Evolutionary conservation across 129 eudicot genomes (phyloP), one percentile per base, ranked within the genome.

Genomic region (Smallanthus sonchifolius): DNA sequence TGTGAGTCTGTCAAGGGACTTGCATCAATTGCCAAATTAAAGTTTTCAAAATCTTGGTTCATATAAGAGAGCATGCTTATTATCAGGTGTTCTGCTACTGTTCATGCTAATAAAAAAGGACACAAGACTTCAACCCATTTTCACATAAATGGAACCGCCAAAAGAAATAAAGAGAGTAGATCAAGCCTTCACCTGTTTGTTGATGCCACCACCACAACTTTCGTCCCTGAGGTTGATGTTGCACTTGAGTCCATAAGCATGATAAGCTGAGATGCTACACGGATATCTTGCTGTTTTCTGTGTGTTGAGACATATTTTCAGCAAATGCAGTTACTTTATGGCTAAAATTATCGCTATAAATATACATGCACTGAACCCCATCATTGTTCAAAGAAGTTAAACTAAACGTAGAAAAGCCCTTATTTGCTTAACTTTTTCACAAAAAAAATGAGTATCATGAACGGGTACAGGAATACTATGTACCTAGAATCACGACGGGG

Each of bases 401-500:
- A 45, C 19, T 68, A 7, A 14, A 32, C 7, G 45, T 69, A 69
- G n/a, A 17, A 37, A 70, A 10, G 1, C 61, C 61, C n/a, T 20
- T n/a, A 2, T 14, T 48, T 20, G 64, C n/a, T 24, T 57, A 57
- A 24, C 13, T 57, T 6, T 32, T 34, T n/a, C 24, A 14, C 69
- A 15, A 61, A 1, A 61, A 1, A 35, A 64, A 37, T 36, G 32
- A 64, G 69, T n/a, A 38, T 64, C 45, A 38, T n/a, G n/a, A 64
- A 37, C 5, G 4, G 54, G 48, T 15, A 49, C 59, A 52, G 52
- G 67, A 45, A 39, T 47, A 20, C 13, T 69, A 64, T 30, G 69
- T 86, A 88, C 98, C 97, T 87, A 43, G 96, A 90, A 79, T 91
- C 87, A 47, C 97, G 92, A 37, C 90, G 98, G 19, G 97, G 97